Evolutionary conservation across 768 basidiomycete genomes (phyloP), one percentile per base, ranked within the genome.

Genomic region (Neoboletus magnificus): DNA sequence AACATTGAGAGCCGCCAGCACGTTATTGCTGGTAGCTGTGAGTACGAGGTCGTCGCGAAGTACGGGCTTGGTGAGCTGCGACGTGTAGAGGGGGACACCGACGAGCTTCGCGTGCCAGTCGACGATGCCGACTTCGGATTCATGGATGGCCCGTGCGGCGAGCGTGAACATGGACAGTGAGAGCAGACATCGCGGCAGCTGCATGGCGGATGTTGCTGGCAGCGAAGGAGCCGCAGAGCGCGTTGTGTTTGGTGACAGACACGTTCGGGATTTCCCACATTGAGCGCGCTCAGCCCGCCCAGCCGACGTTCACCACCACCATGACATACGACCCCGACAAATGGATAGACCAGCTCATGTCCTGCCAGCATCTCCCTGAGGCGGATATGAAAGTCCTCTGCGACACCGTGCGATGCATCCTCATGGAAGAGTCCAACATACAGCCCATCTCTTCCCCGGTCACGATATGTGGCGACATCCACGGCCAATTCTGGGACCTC

Each of bases 401-500:
- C 78, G 83, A 93, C 55, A 84, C 87, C 57, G 94, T 98, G 22
- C 85, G 92, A 48, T 82, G 86, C 46, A 87, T 95, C 46, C 81
- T 97, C 36, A 86, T 98, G 70, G 96, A 99, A 71, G 96, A 99
- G 71, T 93, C 89, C 52, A 99, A 98, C 69, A 95, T 98, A 54
- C 94, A 98, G 67, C 95, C 95, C 32, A 92, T 99, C 50, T 90
- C 91, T 33, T 90, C 84, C 60, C 96, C 96, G 1, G 96, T 98
- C 36, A 98, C 96, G 30, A 89, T 93, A 61, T 92, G 91, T 66
- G 95, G 95, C 30, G 95, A 98, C 68, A 96, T 98, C 49, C 95
- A 98, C 65, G 95, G 95, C 25, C 96, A 98, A 70, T 97, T 97
- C 73, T 98, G 93, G 88, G 96, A 98, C 67, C 77, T 98, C 45